Evolutionary conservation across 495 filamentous ascomycete genomes (phyloP), one percentile per base, ranked within the genome.

Genomic region (Bryoglossum gracile): DNA sequence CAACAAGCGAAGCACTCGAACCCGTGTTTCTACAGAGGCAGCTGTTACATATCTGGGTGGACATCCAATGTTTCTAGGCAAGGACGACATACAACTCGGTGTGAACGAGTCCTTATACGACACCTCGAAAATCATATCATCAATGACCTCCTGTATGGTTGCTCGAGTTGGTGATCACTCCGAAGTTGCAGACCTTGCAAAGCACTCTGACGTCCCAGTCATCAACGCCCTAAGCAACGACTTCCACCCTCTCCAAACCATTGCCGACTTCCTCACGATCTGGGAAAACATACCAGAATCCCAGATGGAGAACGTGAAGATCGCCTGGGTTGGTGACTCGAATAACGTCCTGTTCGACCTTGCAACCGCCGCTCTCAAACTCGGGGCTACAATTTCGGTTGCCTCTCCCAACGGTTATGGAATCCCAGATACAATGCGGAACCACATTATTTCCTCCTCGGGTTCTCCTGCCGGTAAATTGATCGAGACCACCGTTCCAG

Each of bases 261-360:
- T 94, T 53, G 88, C 94, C 51, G 92, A 98, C 64, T 91, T 89
- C 63, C 73, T 95, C 43, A 96, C 94, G 19, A 83, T 98, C 52
- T 73, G 84, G 58, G 92, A 96, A 62, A 69, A 76, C 5, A 84
- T 87, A 59, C 70, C 73, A 1, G 62, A 70, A 4, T 69, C 68
- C 35, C 48, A 8, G 48, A 68, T 94, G 4, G 80, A 89, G 54
- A 85, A 86, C 3, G 63, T 92, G 52, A 94, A 91, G 65, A 78
- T 98, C 48, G 90, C 92, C 4, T 98, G 92, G 92, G 73, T 98
- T 18, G 92, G 92, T 35, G 92, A 98, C 60, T 86, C 89, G 14
- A 98, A 96, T 68, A 98, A 98, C 57, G 91, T 98, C 17, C 78
- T 96, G 19, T 95, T 86, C 62, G 92, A 98, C 63, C 72, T 97